Base-by-base conservation (phyloP, 2,329 filamentous ascomycete species). In the Epichloe bromicola region DNA sequence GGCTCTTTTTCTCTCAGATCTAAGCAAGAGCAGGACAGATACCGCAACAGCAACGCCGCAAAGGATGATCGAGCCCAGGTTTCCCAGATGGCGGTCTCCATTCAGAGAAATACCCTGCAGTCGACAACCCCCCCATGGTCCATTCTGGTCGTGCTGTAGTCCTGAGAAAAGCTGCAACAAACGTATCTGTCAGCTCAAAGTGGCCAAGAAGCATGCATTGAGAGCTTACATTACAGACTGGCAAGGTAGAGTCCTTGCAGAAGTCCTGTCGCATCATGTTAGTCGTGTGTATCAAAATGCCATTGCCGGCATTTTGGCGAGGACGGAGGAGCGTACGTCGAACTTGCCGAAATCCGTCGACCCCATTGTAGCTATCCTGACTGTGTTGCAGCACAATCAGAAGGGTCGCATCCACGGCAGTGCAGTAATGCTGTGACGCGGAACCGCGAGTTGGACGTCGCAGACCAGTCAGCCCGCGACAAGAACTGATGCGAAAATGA, bases 31-130 rank as follows among this genome's bases (percentile, higher is more conserved):
- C 59, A 85, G 82, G 11, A 71, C 62, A 4, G 85, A 74, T 8
- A 78, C 70, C 20, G 79, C 61, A 59, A 98, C 90, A 40, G 90
- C 88, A 56, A 95, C 66, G 55, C 76, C 88, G 55, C 80, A 85
- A 40, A 97, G 67, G 44, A 98, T 58, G 64, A 98, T 95, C 7
- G 90, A 94, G n/a, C 93, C 93, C 58, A 98, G 66, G 64, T 98
- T 98, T 37, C 83, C 86, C 39, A 98, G 71, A 60, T 85, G 70
- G 56, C 77, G 73, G 50, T 71, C 79, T 59, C 74, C 74, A 57
- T 80, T 80, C 56, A 96, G 70, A 8, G 76, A 61, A 58, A 97
- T 93, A 56, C 91, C 91, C 30, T 60, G 76, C 58, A 97, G 72
- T 52, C 81, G 68, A 67, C 91, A 97, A 56, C 86, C 86, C 79